phyloP scores from a whole-genome alignment of 140 eudicot genomes.

The Senecio squalidus region DNA sequence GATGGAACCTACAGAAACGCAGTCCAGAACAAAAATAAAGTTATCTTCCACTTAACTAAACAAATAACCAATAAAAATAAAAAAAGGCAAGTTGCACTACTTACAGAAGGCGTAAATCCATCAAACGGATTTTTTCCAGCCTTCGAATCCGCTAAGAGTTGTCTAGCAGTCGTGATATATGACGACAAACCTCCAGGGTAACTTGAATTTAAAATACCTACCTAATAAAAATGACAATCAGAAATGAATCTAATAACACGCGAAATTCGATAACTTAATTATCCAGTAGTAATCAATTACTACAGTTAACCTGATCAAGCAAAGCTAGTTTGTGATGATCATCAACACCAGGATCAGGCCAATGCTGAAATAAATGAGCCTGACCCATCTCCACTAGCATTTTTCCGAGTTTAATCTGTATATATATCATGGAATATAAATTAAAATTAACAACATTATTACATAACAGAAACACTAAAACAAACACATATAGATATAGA shows the following conservation, averaged over 20 bases:
- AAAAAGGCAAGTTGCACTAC: slow-evolving; percentile 19
- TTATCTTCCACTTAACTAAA: slow-evolving; percentile 4
- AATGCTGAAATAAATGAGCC: slow-evolving; percentile 71
- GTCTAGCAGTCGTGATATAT: slow-evolving; percentile 79
- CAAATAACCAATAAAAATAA: not conserved
- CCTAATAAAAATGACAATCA: slow-evolving; percentile 16
- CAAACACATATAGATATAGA: too few species aligned
- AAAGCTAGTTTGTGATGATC: slow-evolving; percentile 56
- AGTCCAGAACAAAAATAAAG: not conserved
- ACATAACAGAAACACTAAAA: not conserved
- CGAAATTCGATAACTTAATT: not conserved
- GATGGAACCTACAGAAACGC: slow-evolving; percentile 71
- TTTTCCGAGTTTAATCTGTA: slow-evolving; percentile 68
- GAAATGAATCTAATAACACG: not conserved
- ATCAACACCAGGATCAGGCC: slow-evolving; percentile 76
- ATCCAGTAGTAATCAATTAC: not conserved
- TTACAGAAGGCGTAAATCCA: slow-evolving; percentile 89
- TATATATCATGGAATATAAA: not conserved
- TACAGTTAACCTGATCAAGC: slow-evolving; percentile 56
- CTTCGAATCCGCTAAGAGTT: slow-evolving; percentile 88
- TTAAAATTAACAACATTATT: not conserved
- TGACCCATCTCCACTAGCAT: slow-evolving; percentile 71
- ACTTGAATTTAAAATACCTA: slow-evolving; percentile 62
- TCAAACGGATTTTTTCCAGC: slow-evolving; percentile 95
- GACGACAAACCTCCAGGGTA: slow-evolving; percentile 87